Evolutionary conservation across 345 rosid species (phyloP), one percentile per base, ranked within the genome.

Genomic region (Turnera subulata): DNA sequence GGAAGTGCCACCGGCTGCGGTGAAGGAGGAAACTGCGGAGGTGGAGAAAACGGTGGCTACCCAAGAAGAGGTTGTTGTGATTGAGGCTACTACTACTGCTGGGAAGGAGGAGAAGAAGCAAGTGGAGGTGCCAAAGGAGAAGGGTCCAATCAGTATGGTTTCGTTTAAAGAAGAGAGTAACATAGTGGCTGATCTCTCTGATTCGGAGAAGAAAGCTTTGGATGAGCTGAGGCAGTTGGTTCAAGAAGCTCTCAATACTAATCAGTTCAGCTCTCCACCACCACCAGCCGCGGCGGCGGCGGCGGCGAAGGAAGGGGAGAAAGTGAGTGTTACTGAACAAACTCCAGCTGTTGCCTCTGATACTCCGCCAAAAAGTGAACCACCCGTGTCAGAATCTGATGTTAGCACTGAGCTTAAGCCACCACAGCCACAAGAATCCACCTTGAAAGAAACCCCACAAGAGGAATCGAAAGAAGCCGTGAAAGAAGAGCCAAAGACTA

Each of bases 111-210:
- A 63, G 16, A 71, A 73, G 49, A 59, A 62, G 29, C 72, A 37
- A 11, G 25, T 32, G 57, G 55, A 29, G 44, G 43, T 23, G 3
- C 15, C 21, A 14, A 12, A 46, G 60, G 62, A 69, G 24, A 52
- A 45, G n/a, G 58, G 62, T 11, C 1, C 49, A 12, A 64, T 51
- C 25, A 44, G 64, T 0, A 4, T 42, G 45, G 64, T 46, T 20
- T 58, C 73, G 20, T 69, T 63, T n/a, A 63, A 69, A 22, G 73
- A 69, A 26, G 73, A 69, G 57, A 62, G 59, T 15, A 58, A 63
- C 19, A 32, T 57, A 6, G 73, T 58, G 13, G 63, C 50, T 39
- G 73, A 69, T 17, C 62, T 69, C 0, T 64, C 73, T n/a, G 61
- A 58, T 1, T 19, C 50, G 33, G 59, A 69, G 20, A 69, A 58